Conservation (phyloP, 1,139 yeast species). For the Pneumocystis murina region DNA sequence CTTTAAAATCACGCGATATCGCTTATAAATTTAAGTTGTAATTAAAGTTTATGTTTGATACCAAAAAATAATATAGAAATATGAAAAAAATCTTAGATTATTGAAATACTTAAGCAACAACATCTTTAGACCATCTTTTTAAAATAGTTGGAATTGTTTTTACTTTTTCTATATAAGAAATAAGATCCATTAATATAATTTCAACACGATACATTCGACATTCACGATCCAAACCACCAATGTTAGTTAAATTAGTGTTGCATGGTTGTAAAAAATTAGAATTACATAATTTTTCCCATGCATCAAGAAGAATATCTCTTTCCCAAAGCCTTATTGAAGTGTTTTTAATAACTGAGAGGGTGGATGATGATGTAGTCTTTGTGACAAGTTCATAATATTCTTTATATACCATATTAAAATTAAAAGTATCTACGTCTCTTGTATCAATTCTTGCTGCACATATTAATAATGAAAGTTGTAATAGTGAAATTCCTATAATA, state of each 20-base stretch:
- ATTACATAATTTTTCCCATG: conserved; percentile 16
- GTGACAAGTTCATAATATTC: conserved; percentile 39
- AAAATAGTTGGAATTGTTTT: conserved; percentile 3
- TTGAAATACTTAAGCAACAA: background rate
- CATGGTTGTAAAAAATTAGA: conserved; percentile 7
- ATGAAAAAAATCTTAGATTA: too few relatives aligned
- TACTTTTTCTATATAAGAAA: background rate
- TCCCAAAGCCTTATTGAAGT: conserved; percentile 15
- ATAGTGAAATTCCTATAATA: conserved; percentile 11
- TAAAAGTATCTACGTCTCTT: conserved; percentile 28
- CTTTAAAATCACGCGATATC: background rate
- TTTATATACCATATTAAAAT: conserved; percentile 61
- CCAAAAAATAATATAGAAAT: background rate
- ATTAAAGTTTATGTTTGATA: background rate
- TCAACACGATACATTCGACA: conserved; percentile 1
- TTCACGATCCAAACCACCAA: conserved; percentile 5
- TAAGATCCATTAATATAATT: conserved; percentile 3
- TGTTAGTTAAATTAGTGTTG: background rate
- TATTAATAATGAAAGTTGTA: conserved; percentile 32
- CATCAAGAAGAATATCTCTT: conserved; percentile 15
- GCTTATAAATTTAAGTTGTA: background rate
- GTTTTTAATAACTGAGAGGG: conserved; percentile 8
- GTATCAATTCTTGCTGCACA: conserved; percentile 59
- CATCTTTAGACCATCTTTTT: background rate
- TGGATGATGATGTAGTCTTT: conserved; percentile 12